Base-by-base conservation (phyloP, 2,329 filamentous ascomycete species). In the Delphinella strobiligena region DNA sequence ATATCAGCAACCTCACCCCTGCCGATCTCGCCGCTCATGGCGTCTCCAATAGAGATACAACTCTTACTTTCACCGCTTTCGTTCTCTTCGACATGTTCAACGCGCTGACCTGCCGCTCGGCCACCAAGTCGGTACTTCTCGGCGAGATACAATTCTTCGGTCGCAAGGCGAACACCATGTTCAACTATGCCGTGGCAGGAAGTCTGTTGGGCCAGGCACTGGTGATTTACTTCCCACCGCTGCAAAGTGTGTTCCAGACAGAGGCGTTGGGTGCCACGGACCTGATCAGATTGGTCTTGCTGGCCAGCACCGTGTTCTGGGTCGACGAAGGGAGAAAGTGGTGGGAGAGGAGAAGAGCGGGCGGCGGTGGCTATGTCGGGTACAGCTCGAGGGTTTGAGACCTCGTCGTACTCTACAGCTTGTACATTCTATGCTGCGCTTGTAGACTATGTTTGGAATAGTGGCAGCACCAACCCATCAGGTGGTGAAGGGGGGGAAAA, bases 1-100 rank as follows among this genome's bases (percentile, higher is more conserved):
- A 98, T 64, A 78, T 84, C 49, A 82, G 79, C 55, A 89, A 96
- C 65, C 95, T 98, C 84, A 68, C 80, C 36, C 72, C 76, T 17
- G 86, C 93, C 55, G 80, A 85, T 40, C 53, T 60, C 24, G 49
- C 48, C 19, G 52, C 54, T 1, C 55, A 57, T 33, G 68, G 80
- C 43, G 83, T 96, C 43, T 93, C 81, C 1, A 84, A 85, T 36
- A 86, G 93, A 51, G 91, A 98, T 63, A 98, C 91, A 2, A 98
- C 91, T 47, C 95, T 98, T 83, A 96, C 91, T 0, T 98, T 98
- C 58, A 98, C 91, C 4, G 94, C 88, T 63, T 98, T 98, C 56
- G 91, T 98, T 34, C 75, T 98, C 39, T 98, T 96, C 61, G 91
- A 98, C 68, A 98, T 98, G 91, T 95, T 96, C 70, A 96, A 98